Conservation (phyloP, 148 eudicot genomes). For the Persicaria tinctoria region DNA sequence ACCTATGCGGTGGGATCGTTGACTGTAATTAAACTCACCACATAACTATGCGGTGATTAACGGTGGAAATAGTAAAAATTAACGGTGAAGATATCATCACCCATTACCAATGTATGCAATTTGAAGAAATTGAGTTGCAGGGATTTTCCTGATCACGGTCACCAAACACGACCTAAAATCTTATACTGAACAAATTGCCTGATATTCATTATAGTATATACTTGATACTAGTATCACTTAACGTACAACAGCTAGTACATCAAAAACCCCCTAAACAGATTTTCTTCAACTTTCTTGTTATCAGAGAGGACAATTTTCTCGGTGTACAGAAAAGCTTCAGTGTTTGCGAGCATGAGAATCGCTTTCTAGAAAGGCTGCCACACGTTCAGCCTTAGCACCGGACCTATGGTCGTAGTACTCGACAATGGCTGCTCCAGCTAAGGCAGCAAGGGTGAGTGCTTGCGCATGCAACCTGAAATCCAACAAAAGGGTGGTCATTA, state of each 20-base stretch:
- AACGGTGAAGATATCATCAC: too few relatives aligned
- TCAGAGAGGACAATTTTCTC: not conserved
- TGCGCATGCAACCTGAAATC: conserved; percentile 34
- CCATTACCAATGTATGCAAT: not conserved
- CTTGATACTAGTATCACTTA: not conserved
- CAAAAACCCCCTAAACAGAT: not conserved
- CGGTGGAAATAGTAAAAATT: too few relatives aligned
- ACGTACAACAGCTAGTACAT: not conserved
- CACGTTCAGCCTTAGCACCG: conserved; percentile 29
- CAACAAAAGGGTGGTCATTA: not conserved
- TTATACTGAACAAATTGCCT: not conserved
- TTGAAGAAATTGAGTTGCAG: not conserved
- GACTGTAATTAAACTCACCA: too few relatives aligned
- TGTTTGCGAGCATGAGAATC: conserved; percentile 14
- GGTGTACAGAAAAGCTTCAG: not conserved
- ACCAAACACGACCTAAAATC: not conserved
- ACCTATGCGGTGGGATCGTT: too few relatives aligned
- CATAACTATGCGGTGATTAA: too few relatives aligned
- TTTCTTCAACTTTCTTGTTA: not conserved
- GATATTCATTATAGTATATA: not conserved
- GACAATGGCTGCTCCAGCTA: conserved; percentile 30
- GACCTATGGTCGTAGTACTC: conserved; percentile 30
- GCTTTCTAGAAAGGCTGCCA: conserved; percentile 20
- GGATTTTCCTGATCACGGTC: not conserved
- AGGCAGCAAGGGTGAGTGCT: conserved; percentile 36